Evolutionary conservation across 225 moss, liverwort and hornwort genomes (phyloP), one percentile per base, ranked within the genome.

Genomic region (Bryoerythrophyllum caledonicum): DNA sequence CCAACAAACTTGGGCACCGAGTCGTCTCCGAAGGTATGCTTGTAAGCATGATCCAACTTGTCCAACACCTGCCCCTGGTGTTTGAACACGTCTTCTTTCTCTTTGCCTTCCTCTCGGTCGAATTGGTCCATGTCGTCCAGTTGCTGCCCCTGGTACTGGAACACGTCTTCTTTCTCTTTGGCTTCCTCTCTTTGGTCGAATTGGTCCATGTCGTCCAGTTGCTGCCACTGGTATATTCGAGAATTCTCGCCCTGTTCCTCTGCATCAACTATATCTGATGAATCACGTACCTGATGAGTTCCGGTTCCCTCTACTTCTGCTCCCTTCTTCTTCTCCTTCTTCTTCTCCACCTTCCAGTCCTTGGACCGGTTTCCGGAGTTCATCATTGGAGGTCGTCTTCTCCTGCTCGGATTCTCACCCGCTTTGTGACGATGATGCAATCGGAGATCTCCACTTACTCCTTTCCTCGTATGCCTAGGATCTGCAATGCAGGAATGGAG

Each of bases 251-350:
- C 74, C 64, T 71, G 68, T 16, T 82, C 78, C 46, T 78, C 86
- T 40, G 71, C 86, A 25, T 71, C 89, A 44, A 87, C 86, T 63
- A 74, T 70, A 26, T 80, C 73, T 80, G 85, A 52, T 76, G 61
- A 63, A 17, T 74, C 79, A 30, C 65, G 58, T 27, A 26, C 68
- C 58, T 63, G 38, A 38, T 77, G 56, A 26, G 9, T 28, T 46
- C 23, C 34, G 28, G 65, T 69, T 76, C 63, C 75, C 71, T 59
- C 74, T 75, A 84, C 90, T 72, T 87, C 92, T 64, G 88, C 74
- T 72, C 82, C 82, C 77, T 82, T 61, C 38, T 82, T 81, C 44
- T 74, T 49, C 71, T 62, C 14, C 40, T 71, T 58, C 38, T 80
- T 79, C 44, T 74, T 49, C 71, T 61, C 17, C 78, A 24, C 41